A percentile compares a stretch with the other conserved stretches of the same genome.
phyloP scores from a whole-genome alignment of 768 basidiomycete genomes.

The Pleurotus ostreatus region DNA sequence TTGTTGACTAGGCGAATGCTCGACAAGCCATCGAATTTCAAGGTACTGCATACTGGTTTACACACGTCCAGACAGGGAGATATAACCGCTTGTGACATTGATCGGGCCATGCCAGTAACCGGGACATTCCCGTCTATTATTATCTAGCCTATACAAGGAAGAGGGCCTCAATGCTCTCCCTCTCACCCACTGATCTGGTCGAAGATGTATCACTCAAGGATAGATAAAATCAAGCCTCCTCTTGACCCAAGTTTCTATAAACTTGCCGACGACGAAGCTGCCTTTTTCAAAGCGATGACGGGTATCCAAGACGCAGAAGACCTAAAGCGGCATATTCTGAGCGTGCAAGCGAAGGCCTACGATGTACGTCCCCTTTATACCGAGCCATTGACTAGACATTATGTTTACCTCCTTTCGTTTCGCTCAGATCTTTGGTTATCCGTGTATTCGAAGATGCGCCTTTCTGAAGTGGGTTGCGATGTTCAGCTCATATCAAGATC shows the following conservation, averaged over 20 bases:
- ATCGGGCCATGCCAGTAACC: too few species aligned
- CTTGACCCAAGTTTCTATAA: slow-evolving; percentile 16
- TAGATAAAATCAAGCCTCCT: background rate
- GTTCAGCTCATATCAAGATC: background rate
- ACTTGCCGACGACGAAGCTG: slow-evolving; percentile 22
- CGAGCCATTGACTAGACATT: background rate
- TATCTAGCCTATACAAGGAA: too few species aligned
- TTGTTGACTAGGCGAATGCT: too few species aligned
- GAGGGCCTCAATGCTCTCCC: too few species aligned
- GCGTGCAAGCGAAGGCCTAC: slow-evolving; percentile 32
- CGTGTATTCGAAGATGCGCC: slow-evolving; percentile 25
- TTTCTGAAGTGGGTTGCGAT: slow-evolving; percentile 21
- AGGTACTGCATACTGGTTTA: too few species aligned
- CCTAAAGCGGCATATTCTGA: slow-evolving; percentile 34
- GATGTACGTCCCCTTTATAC: slow-evolving; percentile 11
- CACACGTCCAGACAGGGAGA: too few species aligned
- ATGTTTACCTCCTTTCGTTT: background rate
- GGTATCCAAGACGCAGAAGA: slow-evolving; percentile 31
- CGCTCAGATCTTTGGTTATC: slow-evolving; percentile 24
- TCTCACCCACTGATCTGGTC: too few species aligned
- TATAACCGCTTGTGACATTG: too few species aligned
- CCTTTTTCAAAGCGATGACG: slow-evolving; percentile 32
- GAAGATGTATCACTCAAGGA: too few species aligned
- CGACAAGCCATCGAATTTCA: too few species aligned
- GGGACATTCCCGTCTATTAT: too few species aligned